Percentiles rank a stretch among this genome's conserved stretches.
Conservation (phyloP, 2,329 filamentous ascomycete species). For the Pseudocercospora vitis region DNA sequence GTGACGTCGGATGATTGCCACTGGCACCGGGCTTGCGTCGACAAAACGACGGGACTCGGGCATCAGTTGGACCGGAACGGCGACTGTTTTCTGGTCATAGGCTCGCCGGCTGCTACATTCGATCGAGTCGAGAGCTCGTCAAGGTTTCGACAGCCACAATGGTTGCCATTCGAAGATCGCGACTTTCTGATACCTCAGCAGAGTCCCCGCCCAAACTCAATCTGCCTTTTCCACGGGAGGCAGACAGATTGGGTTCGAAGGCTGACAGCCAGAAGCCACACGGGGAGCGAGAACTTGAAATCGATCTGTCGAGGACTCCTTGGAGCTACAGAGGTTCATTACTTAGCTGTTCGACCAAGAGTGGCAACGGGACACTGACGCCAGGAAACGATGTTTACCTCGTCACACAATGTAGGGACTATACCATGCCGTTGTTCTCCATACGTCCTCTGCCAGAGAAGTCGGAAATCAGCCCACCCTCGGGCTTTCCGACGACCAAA, state of each 20-base stretch:
- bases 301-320: not conserved
- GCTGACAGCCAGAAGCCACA: not conserved
- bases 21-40: not conserved
- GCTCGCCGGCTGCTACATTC: not conserved
- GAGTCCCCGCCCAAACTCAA: not conserved
- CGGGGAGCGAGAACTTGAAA: not conserved
- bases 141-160: not conserved
- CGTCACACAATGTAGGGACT: constrained; percentile 7
- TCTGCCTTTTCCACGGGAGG: not conserved
- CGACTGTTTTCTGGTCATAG: not conserved
- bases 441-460: not conserved
- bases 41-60: not conserved
- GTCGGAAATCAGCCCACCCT: not conserved
- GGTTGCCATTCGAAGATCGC: not conserved
- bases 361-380: constrained; percentile 3
- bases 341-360: constrained; percentile 5
- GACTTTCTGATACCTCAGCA: not conserved
- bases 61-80: not conserved
- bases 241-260: not conserved
- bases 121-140: not conserved
- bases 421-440: constrained; percentile 3
- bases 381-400: constrained; percentile 4
- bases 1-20: too few relatives aligned
- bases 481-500: not conserved
- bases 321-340: constrained; percentile 5